These are phyloP conservation scores for Forsythia viridissima DNA, from an alignment of 257 asterid genomes.

Conservation along the genomic window DNA sequence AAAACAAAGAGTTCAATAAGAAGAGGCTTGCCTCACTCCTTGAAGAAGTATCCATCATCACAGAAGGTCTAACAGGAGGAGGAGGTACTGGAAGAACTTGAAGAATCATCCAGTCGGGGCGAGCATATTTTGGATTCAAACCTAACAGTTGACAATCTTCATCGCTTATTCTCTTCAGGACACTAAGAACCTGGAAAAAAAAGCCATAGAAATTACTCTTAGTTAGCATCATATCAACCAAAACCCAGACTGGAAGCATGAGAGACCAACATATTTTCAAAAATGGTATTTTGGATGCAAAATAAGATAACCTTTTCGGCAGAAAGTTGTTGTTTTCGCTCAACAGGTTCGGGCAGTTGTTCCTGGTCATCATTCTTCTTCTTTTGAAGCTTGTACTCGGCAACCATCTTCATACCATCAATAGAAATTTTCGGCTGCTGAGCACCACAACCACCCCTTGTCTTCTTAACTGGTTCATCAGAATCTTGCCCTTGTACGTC, in stretches of 20 bases:
- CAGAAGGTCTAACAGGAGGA: constrained; percentile 99
- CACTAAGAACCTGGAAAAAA: constrained; percentile 74
- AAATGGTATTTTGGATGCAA: constrained; percentile 5
- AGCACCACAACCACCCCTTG: constrained; percentile 97
- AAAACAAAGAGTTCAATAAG: constrained; percentile 20
- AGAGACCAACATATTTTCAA: neutral
- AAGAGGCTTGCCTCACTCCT: constrained; percentile 85
- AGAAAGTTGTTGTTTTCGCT: constrained; percentile 78
- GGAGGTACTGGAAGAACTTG: constrained; percentile 99
- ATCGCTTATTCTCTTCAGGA: constrained; percentile 89
- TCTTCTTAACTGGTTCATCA: constrained; percentile 76
- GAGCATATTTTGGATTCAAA: constrained; percentile 87
- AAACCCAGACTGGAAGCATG: constrained; percentile 3
- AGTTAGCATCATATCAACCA: neutral
- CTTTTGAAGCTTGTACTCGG: constrained; percentile 77
- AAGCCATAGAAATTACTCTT: constrained; percentile 2
- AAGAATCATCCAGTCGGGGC: constrained; percentile 99
- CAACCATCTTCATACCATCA: constrained; percentile 99
- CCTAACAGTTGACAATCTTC: constrained; percentile 84
- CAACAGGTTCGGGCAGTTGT: constrained; percentile 97
- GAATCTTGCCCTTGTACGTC: constrained; percentile 71
- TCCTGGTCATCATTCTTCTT: constrained; percentile 88
- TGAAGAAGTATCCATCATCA: constrained; percentile 99
- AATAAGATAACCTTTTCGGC: constrained; percentile 73
- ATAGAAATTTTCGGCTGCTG: constrained; percentile 91